Base-by-base conservation (phyloP, 352 stramenopile genomes). In the Phytophthora citricola region DNA sequence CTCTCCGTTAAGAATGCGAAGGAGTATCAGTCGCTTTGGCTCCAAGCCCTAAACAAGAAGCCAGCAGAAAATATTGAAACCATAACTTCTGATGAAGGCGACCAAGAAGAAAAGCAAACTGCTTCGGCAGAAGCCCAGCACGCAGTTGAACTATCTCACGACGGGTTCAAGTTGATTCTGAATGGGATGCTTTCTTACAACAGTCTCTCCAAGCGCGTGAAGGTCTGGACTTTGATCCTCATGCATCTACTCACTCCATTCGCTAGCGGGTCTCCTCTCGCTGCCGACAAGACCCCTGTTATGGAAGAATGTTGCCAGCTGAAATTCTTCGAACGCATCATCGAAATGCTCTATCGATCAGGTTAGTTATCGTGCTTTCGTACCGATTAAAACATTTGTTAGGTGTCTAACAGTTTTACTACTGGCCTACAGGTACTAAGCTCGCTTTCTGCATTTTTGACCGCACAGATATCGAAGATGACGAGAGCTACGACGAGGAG, bases 401-500 rank as follows among this genome's bases (percentile, higher is more conserved):
- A 24, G 4, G 2, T 20, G 17, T 24, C 45, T 51, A 12, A 51
- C 22, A 1, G 3, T 15, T 45, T 50, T 44, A 45, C 20, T 57
- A 22, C 31, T 45, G 22, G 51, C 46, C 14, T 27, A 11, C 51
- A 86, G 78, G 73, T 27, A 72, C 69, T 9, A 91, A 91, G 47
- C 73, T 91, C 34, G 66, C 85, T 14, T 91, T 91, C 46, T 85
- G 71, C 27, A 86, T 91, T 32, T 90, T 89, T 49, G 83, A 91
- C 31, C 80, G 80, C 26, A 88, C 74, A 0, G 78, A 90, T 34
- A 78, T 89, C 4, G 83, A 91, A 47, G 82, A 91, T 50, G 83
- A 89, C 27, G 83, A 92, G 36, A 83, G 75, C 36, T 90, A 88
- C 58, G 83, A 92, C 29, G 83, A 92, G 66, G 81, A 92, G 53